A percentile compares a stretch with the other conserved stretches of the same genome.
Conservation (phyloP, 1,284 basidiomycete species). For the Golubevia pallescens region DNA sequence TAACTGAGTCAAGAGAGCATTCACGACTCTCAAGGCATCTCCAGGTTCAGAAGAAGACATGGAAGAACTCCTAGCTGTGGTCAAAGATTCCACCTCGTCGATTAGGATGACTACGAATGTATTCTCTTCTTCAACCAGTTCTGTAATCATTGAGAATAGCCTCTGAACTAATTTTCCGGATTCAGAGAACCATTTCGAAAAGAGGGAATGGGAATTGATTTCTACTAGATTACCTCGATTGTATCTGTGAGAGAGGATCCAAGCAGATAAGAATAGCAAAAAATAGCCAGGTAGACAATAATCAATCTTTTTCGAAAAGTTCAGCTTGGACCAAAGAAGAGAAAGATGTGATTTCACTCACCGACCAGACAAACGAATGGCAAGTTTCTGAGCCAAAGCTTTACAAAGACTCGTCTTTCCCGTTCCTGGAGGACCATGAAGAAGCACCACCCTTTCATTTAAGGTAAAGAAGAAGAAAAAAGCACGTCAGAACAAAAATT, state of each 20-base stretch:
- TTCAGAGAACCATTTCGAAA: conserved; percentile 78
- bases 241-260: conserved; percentile 70
- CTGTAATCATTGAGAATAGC: conserved; percentile 84
- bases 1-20: conserved; percentile 93
- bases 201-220: conserved; percentile 92
- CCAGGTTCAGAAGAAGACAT: conserved; percentile 92
- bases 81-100: conserved; percentile 95
- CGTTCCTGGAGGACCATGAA: conserved; percentile 96
- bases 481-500: not conserved
- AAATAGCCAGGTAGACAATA: not conserved
- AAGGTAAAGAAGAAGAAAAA: not conserved
- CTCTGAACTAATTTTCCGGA: conserved; percentile 97
- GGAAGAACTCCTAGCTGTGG: conserved; percentile 89
- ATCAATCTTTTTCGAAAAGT: not conserved
- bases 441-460: conserved; percentile 73
- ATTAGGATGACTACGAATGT: conserved; percentile 94
- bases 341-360: conserved; percentile 62
- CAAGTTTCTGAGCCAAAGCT: conserved; percentile 91
- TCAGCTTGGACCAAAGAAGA: not conserved
- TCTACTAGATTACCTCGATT: conserved; percentile 85
- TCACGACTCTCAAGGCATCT: conserved; percentile 94
- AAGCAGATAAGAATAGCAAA: conserved; percentile 8
- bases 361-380: conserved; percentile 84
- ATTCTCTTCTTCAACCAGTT: conserved; percentile 84
- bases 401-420: conserved; percentile 96